Base-by-base conservation (phyloP, 2,329 filamentous ascomycete species). In the Cytospora schulzeri region DNA sequence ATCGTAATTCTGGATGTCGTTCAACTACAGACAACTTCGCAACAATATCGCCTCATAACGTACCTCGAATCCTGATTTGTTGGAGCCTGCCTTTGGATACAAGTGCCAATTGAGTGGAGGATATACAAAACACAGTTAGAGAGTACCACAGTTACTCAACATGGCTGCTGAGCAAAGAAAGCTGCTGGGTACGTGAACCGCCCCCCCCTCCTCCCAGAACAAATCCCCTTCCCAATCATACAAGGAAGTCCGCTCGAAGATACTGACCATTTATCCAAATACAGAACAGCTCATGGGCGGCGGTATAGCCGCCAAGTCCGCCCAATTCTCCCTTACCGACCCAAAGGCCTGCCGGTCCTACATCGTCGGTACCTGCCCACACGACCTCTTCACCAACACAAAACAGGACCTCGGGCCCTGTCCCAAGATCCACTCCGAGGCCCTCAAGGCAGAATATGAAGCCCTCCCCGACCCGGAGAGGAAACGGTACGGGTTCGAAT, bases 381-480 rank as follows among this genome's bases (percentile, higher is more conserved):
- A 98, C 82, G 95, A 99, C 76, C 92, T 99, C 74, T 99, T 99
- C 85, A 99, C 94, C 69, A 99, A 99, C 80, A 99, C 95, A 54
- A 98, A 97, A 81, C 93, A 98, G 83, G 95, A 99, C 76, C 86
- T 98, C 38, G 95, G 95, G 2, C 86, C 88, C 0, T 99, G 95
- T 74, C 86, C 91, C 57, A 95, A 94, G 75, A 85, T 94, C 29
- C 95, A 99, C 79, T 91, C 88, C 57, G 93, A 97, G 75, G 87
- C 88, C 15, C 84, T 98, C 69, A 97, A 97, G 78, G 82, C 88
- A 56, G 93, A 99, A 76, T 99, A 95, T 77, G 91, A 96, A 70
- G 83, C 80, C 1, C 87, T 95, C 0, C 80, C 90, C 4, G 81
- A 89, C 2, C 78, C 86, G 33, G 90, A 94, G 71, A 90, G 89